phyloP scores from a whole-genome alignment of 1,284 basidiomycete genomes.

The Ganoderma multipileum region DNA sequence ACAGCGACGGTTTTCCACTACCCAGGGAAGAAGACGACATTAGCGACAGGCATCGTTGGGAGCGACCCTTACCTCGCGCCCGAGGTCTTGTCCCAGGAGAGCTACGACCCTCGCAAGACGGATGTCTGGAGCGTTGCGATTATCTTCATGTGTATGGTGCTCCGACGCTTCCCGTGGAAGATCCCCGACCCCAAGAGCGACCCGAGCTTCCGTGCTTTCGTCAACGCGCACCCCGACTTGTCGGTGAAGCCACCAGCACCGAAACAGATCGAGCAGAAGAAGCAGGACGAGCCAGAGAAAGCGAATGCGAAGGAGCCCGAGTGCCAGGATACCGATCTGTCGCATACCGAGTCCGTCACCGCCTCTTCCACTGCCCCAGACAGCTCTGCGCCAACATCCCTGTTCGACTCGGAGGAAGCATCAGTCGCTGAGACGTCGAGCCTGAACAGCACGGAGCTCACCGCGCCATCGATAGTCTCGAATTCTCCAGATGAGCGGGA shows the following conservation, averaged over 20 bases:
- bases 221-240: slow-evolving; percentile 91
- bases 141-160: slow-evolving; percentile 99
- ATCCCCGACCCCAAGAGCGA: slow-evolving; percentile 96
- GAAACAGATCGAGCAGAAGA: slow-evolving; percentile 24
- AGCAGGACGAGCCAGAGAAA: slow-evolving; percentile 21
- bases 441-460: slow-evolving; percentile 30
- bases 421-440: slow-evolving; percentile 33
- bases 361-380: slow-evolving; percentile 20
- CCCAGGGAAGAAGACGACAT: slow-evolving; percentile 85
- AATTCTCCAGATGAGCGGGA: slow-evolving; percentile 22
- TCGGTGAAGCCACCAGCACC: slow-evolving; percentile 52
- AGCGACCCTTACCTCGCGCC: slow-evolving; percentile 99
- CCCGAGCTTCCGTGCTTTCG: slow-evolving; percentile 90
- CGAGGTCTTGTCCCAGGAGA: slow-evolving; percentile 84
- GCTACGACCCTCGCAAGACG: slow-evolving; percentile 96
- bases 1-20: slow-evolving; percentile 99
- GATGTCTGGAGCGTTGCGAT: slow-evolving; percentile 99
- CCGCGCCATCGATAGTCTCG: slow-evolving; percentile 31
- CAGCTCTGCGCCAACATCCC: slow-evolving; percentile 24
- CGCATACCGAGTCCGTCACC: slow-evolving; percentile 25
- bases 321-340: slow-evolving; percentile 14
- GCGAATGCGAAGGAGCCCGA: slow-evolving; percentile 14
- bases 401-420: slow-evolving; percentile 23
- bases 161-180: slow-evolving; percentile 99
- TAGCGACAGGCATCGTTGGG: slow-evolving; percentile 92